These are phyloP conservation scores for Francoa sonchifolia DNA, from an alignment of 441 rosid species.

Conservation along the genomic window DNA sequence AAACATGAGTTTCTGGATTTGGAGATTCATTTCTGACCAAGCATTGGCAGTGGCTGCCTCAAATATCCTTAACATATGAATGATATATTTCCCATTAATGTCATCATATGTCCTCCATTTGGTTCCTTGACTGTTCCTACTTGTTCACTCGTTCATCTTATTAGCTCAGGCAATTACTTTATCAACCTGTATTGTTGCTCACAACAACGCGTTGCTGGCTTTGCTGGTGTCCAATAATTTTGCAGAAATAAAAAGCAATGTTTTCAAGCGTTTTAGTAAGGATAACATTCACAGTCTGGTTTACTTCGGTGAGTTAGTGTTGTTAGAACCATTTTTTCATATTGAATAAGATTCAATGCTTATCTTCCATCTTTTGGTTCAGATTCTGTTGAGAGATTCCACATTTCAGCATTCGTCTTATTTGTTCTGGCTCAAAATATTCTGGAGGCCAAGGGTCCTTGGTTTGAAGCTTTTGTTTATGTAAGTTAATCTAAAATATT, in stretches of 20 bases:
- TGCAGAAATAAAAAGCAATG: conserved; percentile 89
- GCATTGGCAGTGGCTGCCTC: conserved; percentile 65
- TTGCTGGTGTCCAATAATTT: conserved; percentile 97
- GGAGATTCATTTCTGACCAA: conserved; percentile 62
- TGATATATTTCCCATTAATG: conserved; percentile 1
- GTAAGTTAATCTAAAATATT: conserved; percentile 36
- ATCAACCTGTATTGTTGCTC: conserved; percentile 92
- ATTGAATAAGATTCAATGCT: too few relatives aligned
- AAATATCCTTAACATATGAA: conserved; percentile 61
- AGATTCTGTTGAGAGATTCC: conserved; percentile 97
- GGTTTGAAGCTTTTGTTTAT: conserved; percentile 72
- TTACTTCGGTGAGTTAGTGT: conserved; percentile 65
- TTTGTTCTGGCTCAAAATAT: conserved; percentile 92
- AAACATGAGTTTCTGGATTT: conserved; percentile 29
- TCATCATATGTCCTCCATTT: conserved; percentile 14
- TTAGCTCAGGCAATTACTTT: conserved; percentile 96
- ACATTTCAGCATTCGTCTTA: conserved; percentile 80
- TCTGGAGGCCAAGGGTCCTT: conserved; percentile 92
- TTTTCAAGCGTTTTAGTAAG: conserved; percentile 90
- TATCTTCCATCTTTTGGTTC: too few relatives aligned
- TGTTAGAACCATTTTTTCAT: too few relatives aligned
- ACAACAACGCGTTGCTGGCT: conserved; percentile 90
- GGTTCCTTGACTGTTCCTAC: conserved; percentile 68
- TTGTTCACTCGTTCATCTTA: conserved; percentile 84
- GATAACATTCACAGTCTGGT: conserved; percentile 79